Conservation (phyloP, 2,329 filamentous ascomycete species). For the Hypoxylon sp. region DNA sequence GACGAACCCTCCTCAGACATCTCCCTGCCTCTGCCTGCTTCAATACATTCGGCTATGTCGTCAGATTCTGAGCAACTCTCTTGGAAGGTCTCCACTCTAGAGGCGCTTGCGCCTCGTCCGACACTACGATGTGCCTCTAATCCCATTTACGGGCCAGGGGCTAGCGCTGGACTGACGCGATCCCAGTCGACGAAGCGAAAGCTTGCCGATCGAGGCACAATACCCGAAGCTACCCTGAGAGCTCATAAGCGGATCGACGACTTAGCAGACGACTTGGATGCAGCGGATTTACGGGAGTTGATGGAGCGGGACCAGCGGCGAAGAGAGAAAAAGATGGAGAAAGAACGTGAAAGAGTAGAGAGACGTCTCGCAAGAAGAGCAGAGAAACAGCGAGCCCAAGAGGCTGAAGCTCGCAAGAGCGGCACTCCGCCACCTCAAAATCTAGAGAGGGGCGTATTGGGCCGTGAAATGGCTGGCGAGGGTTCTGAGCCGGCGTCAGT, state of each 20-base stretch:
- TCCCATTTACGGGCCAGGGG: conserved; percentile 66
- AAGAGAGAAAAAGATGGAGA: conserved; percentile 77
- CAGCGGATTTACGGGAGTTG: conserved; percentile 84
- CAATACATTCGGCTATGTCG: conserved; percentile 81
- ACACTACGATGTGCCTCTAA: conserved; percentile 80
- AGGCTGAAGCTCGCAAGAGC: conserved; percentile 65
- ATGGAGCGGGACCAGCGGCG: conserved; percentile 90
- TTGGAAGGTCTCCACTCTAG: conserved; percentile 84
- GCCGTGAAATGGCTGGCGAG: conserved; percentile 68
- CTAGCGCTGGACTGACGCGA: conserved; percentile 60
- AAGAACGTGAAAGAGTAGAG: conserved; percentile 75
- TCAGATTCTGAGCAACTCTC: conserved; percentile 79
- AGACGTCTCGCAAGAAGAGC: conserved; percentile 73
- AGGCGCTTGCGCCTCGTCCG: conserved; percentile 86
- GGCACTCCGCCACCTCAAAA: conserved; percentile 67
- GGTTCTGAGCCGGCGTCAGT: conserved; percentile 68
- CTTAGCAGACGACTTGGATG: conserved; percentile 87
- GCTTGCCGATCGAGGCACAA: conserved; percentile 63
- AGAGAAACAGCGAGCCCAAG: conserved; percentile 73
- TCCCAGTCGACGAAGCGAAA: conserved; percentile 65
- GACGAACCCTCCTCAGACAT: conserved; percentile 76
- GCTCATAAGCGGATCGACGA: conserved; percentile 74
- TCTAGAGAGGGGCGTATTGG: conserved; percentile 70
- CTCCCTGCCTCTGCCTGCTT: conserved; percentile 79
- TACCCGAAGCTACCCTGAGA: conserved; percentile 71